Evolutionary conservation across 1,284 basidiomycete species (phyloP), one percentile per base, ranked within the genome.

Genomic region (Irpex lacteus): DNA sequence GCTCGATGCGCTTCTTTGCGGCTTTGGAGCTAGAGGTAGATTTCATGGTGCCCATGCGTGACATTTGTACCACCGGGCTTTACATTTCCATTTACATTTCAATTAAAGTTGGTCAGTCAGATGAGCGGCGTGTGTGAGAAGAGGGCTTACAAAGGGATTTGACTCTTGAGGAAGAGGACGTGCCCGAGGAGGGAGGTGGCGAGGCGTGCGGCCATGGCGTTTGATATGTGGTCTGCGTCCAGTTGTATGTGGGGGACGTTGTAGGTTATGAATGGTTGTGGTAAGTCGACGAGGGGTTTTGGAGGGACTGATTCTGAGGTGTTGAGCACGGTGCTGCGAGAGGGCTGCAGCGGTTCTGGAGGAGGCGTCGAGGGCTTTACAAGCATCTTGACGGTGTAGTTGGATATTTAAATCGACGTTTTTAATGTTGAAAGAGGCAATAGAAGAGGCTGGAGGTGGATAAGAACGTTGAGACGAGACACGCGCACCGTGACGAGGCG

Each of bases 161-260:
- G 90, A 65, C 82, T 87, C 72, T 92, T 92, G 60, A 91, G 76
- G 71, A 89, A 92, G 15, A 92, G 73, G 0, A 90, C 79, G 70
- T 92, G 88, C 0, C 84, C 84, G 0, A 92, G 75, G 15, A 91
- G 72, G 64, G 82, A 84, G 13, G 79, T 77, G 3, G 88, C 84
- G 2, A 92, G 80, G 19, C 80, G 81, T 3, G 86, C 83, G 4
- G 90, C 89, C 72, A 89, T 80, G 3, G 75, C 76, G 60, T 85
- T 83, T 19, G 82, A 81, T 34, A 91, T 81, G 1, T 69, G 66
- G 11, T 85, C 81, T 1, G 79, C 70, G 54, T 87, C 81, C 36
- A 91, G 76, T 37, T 72, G 69, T 18, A 89, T 81, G 0, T 68
- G 72, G 0, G 84, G 82, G 34, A 82, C 72, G 7, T 67, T 72